Evolutionary conservation across 352 stramenopile genomes (phyloP).

Genomic region (Pseudoperonospora humuli): DNA sequence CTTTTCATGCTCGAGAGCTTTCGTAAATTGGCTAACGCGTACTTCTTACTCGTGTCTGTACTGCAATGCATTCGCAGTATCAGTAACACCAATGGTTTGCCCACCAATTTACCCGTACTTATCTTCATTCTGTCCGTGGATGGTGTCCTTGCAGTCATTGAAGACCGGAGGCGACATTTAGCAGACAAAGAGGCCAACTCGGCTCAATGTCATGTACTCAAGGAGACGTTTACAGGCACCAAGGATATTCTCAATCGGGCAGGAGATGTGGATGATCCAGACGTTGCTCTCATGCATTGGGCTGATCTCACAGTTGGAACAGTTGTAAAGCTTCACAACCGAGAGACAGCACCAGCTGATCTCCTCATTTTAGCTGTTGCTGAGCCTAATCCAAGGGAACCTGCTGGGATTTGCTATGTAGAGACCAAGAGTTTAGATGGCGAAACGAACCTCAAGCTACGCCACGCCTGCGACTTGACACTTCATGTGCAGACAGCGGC

Average conservation of each 20-base stretch:
- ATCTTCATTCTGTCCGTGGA: conserved; percentile 87
- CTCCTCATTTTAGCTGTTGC: conserved; percentile 74
- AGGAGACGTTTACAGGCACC: conserved; percentile 36
- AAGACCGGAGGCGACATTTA: conserved; percentile 69
- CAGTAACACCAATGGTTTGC: conserved; percentile 76
- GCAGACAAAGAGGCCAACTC: conserved; percentile 84
- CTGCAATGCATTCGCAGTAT: conserved; percentile 76
- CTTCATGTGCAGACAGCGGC: conserved; percentile 31
- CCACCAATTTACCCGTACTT: conserved; percentile 78
- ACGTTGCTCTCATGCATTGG: conserved; percentile 59
- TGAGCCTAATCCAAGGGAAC: conserved; percentile 52
- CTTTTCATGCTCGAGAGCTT: conserved; percentile 85
- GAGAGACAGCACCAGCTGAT: conserved; percentile 75
- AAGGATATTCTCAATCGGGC: conserved; percentile 17
- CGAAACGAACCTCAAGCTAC: conserved; percentile 88
- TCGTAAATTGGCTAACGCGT: conserved; percentile 86
- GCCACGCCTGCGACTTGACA: conserved; percentile 56
- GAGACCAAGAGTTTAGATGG: conserved; percentile 86
- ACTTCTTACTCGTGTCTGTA: conserved; percentile 88
- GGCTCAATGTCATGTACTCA: conserved; percentile 49
- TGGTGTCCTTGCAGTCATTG: conserved; percentile 74
- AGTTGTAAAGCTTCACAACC: conserved; percentile 73
- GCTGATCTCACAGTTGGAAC: conserved; percentile 70
- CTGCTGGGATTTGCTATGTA: conserved; percentile 77
- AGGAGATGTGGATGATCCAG: conserved; percentile 28